Evolutionary conservation across 106 monocot genomes (phyloP).

Genomic region (Iris macrosiphon): DNA sequence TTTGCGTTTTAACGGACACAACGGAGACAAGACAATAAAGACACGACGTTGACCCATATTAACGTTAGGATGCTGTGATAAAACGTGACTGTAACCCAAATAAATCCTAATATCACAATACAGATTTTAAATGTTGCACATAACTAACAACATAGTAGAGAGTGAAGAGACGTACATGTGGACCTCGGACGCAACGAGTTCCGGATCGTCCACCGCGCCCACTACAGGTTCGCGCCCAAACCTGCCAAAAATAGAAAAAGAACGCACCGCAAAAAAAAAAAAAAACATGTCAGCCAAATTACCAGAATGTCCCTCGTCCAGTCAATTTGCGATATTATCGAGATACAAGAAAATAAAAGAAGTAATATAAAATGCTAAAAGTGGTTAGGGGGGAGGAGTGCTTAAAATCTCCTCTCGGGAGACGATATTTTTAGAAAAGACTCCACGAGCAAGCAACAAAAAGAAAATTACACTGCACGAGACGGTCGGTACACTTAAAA

Average conservation of each 20-base stretch:
- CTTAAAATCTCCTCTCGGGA: not conserved
- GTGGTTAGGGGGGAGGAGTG: not conserved
- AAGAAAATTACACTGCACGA: not conserved
- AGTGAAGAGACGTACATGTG: slow-evolving; percentile 22
- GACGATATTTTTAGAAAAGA: not conserved
- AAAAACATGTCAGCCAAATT: not conserved
- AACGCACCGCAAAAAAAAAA: not conserved
- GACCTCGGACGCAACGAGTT: slow-evolving; percentile 39
- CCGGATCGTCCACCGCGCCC: slow-evolving; percentile 47
- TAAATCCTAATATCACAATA: no score
- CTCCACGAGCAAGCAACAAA: not conserved
- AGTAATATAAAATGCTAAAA: no score
- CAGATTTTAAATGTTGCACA: no score
- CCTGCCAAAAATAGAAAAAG: not conserved
- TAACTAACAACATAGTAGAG: not conserved
- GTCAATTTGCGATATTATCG: no score
- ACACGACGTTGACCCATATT: no score
- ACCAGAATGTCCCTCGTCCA: not conserved
- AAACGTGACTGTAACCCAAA: no score
- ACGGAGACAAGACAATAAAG: no score
- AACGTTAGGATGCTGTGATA: no score
- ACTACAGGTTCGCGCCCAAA: not conserved
- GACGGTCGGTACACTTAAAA: not conserved
- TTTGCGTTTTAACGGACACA: no score
- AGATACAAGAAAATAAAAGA: no score